A percentile compares a stretch with the other conserved stretches of the same genome.
These are phyloP conservation scores for Teratosphaeria viscida DNA, from an alignment of 2,329 filamentous ascomycete genomes.

Conservation along the genomic window DNA sequence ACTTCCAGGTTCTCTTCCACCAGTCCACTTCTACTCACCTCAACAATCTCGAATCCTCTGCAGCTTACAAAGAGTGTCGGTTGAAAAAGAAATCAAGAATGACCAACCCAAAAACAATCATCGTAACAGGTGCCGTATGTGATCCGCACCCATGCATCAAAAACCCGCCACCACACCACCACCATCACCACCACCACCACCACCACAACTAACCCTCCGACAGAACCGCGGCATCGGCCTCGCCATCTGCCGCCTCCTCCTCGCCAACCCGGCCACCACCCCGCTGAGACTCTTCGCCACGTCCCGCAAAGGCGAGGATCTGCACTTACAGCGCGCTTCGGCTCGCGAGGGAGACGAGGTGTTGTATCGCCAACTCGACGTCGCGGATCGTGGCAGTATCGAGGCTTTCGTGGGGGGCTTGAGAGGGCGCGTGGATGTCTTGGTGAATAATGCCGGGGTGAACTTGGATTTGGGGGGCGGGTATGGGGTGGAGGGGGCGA, in stretches of 20 bases:
- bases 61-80: too few relatives aligned
- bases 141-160: background rate
- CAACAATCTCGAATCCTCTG: too few relatives aligned
- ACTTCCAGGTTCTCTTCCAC: background rate
- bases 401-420: conserved; percentile 18
- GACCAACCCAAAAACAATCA: conserved; percentile 20
- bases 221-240: conserved; percentile 28
- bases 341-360: conserved; percentile 6
- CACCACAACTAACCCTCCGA: background rate
- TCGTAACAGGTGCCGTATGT: conserved; percentile 26
- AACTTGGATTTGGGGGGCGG: conserved; percentile 22
- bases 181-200: too few relatives aligned
- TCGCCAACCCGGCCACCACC: conserved; percentile 11
- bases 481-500: conserved; percentile 19
- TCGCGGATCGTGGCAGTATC: conserved; percentile 18
- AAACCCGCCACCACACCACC: background rate
- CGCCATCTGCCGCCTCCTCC: conserved; percentile 25
- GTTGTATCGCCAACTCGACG: conserved; percentile 24
- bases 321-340: conserved; percentile 7
- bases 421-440: conserved; percentile 19
- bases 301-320: conserved; percentile 21
- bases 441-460: conserved; percentile 30
- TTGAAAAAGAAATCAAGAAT: conserved; percentile 5
- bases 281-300: conserved; percentile 24
- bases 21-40: too few relatives aligned